These are phyloP conservation scores for Phyllosticta capitalensis DNA, from an alignment of 2,329 filamentous ascomycete genomes.

Conservation along the genomic window DNA sequence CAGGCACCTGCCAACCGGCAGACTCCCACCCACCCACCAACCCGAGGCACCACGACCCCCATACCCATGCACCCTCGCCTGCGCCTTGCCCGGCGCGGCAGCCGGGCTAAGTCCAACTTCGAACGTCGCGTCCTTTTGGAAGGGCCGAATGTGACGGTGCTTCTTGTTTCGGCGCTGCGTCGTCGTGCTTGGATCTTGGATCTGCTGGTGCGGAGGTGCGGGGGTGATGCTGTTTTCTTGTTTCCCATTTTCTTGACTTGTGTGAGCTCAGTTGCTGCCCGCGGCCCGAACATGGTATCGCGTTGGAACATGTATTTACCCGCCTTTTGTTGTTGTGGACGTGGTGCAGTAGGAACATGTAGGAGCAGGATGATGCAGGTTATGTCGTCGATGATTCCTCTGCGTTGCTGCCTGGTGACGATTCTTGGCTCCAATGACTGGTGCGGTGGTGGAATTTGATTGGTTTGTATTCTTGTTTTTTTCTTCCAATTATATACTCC, in stretches of 20 bases:
- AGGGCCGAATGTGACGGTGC: constrained; percentile 6
- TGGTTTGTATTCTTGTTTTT: not conserved
- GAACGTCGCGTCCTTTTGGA: constrained; percentile 7
- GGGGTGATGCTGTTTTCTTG: not conserved
- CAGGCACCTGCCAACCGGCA: too few relatives aligned
- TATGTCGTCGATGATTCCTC: not conserved
- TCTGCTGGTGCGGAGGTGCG: not conserved
- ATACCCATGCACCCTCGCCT: not conserved
- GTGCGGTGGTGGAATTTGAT: not conserved
- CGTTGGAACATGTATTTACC: too few relatives aligned
- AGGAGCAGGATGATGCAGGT: not conserved
- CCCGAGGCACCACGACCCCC: too few relatives aligned
- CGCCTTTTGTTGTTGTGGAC: too few relatives aligned
- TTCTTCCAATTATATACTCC: not conserved
- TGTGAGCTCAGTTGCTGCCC: too few relatives aligned
- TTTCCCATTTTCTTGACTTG: not conserved
- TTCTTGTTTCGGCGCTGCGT: not conserved
- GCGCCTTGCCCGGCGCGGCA: not conserved
- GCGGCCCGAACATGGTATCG: too few relatives aligned
- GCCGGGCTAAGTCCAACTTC: constrained; percentile 9
- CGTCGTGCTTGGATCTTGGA: not conserved
- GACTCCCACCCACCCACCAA: too few relatives aligned
- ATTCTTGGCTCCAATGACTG: not conserved
- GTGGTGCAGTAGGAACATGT: not conserved
- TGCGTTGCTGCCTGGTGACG: not conserved